Percentiles rank a stretch among this genome's conserved stretches.
These are phyloP conservation scores for Coffea canephora DNA, from an alignment of 257 asterid genomes.

Conservation along the genomic window DNA sequence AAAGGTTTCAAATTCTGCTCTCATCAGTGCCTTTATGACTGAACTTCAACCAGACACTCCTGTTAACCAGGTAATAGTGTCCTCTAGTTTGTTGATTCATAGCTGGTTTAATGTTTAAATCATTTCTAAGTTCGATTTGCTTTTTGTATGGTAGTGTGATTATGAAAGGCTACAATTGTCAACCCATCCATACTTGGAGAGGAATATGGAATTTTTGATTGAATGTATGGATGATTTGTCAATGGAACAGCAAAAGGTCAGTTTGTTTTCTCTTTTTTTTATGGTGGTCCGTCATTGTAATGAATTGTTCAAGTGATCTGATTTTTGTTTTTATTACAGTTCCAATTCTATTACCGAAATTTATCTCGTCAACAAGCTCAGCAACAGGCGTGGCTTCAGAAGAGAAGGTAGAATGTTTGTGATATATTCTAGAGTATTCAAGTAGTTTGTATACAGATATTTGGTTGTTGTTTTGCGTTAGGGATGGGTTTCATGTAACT, in stretches of 20 bases:
- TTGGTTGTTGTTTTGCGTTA: not conserved
- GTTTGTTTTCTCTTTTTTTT: constrained; percentile 12
- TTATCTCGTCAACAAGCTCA: constrained; percentile 96
- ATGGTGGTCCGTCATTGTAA: constrained; percentile 7
- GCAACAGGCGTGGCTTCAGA: constrained; percentile 97
- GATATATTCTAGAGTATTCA: not conserved
- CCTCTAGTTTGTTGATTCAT: not conserved
- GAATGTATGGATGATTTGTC: constrained; percentile 99
- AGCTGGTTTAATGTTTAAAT: not conserved
- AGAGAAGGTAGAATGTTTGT: constrained; percentile 61
- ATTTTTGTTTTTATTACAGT: constrained; percentile 42
- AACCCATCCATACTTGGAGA: constrained; percentile 73
- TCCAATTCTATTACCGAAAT: constrained; percentile 88
- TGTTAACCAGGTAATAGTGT: constrained; percentile 62
- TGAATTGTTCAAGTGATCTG: constrained; percentile 9
- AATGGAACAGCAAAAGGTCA: constrained; percentile 90
- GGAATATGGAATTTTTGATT: constrained; percentile 86
- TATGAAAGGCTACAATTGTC: constrained; percentile 88
- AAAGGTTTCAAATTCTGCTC: constrained; percentile 97
- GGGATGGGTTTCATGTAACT: not conserved
- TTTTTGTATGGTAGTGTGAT: constrained; percentile 54
- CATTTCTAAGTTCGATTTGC: constrained; percentile 2
- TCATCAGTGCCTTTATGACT: constrained; percentile 93
- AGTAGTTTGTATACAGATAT: not conserved
- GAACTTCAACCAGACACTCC: constrained; percentile 87